These are phyloP conservation scores for Trichophyton schoenleinii DNA, from an alignment of 2,329 filamentous ascomycete species.

Conservation along the genomic window DNA sequence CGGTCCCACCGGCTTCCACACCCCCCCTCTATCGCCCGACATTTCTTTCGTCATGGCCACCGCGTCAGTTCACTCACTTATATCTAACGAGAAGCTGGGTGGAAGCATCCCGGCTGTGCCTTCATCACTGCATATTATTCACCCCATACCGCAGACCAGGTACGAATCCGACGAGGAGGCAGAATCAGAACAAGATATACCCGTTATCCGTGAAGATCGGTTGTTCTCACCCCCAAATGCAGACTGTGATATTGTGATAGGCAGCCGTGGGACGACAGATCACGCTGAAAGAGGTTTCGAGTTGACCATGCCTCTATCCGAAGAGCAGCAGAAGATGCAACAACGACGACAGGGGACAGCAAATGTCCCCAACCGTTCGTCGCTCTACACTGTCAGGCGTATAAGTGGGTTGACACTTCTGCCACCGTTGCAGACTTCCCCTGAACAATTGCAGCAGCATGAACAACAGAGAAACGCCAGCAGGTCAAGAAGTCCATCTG, in stretches of 20 bases:
- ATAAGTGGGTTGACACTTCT: conserved; percentile 5
- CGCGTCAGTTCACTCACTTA: not conserved
- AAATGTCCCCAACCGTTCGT: not conserved
- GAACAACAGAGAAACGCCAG: not conserved
- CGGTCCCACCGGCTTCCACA: not conserved
- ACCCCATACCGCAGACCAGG: conserved; percentile 5
- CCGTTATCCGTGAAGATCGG: conserved; percentile 7
- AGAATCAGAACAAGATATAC: conserved; percentile 12
- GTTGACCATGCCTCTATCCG: not conserved
- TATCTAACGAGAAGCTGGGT: not conserved
- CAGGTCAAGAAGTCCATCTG: conserved; percentile 3
- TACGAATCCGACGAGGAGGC: conserved; percentile 16
- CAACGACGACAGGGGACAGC: not conserved
- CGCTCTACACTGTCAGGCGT: conserved; percentile 3
- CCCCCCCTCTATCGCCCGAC: not conserved
- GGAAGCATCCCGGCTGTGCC: not conserved
- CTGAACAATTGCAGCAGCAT: not conserved
- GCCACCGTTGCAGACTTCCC: not conserved
- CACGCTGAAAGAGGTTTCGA: not conserved
- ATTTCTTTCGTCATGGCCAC: not conserved
- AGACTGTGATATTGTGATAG: not conserved
- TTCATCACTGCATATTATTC: conserved; percentile 1
- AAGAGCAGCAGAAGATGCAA: not conserved
- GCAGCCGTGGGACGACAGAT: not conserved
- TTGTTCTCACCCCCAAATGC: conserved; percentile 9